Percentiles rank a stretch among this genome's conserved stretches.
Evolutionary conservation across 2,329 filamentous ascomycete species (phyloP).

Genomic region (Shiraia sp.): DNA sequence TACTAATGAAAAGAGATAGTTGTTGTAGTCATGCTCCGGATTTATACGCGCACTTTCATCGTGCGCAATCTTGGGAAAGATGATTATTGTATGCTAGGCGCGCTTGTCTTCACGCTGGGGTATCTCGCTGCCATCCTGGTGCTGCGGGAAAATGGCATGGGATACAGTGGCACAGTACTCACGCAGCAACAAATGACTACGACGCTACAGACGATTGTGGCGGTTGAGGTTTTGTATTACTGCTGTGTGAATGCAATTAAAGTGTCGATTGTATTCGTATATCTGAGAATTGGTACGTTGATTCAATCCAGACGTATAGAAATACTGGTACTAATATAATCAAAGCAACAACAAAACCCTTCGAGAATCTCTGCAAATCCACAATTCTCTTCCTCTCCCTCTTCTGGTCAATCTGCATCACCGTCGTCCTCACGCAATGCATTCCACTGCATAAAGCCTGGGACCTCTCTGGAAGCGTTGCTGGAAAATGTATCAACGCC

Average conservation of each 20-base stretch:
- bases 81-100: constrained; percentile 28
- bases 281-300: constrained; percentile 35
- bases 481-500: constrained; percentile 35
- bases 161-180: constrained; percentile 18
- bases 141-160: constrained; percentile 22
- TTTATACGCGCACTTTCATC: constrained; percentile 17
- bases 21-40: constrained; percentile 24
- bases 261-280: constrained; percentile 37
- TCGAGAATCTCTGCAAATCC: constrained; percentile 18
- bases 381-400: constrained; percentile 28
- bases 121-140: constrained; percentile 25
- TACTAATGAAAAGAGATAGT: constrained; percentile 14
- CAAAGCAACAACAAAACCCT: constrained; percentile 21
- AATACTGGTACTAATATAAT: no score
- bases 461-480: constrained; percentile 26
- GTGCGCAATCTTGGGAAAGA: constrained; percentile 30
- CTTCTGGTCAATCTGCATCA: constrained; percentile 28
- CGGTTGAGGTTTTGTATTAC: constrained; percentile 37
- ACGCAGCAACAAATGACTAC: constrained; percentile 21
- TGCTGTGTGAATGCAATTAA: constrained; percentile 30
- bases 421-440: constrained; percentile 31
- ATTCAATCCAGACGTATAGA: constrained; percentile 2
- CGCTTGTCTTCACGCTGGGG: constrained; percentile 26
- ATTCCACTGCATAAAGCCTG: constrained; percentile 34
- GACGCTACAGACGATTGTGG: constrained; percentile 12